Percentiles rank a stretch among this genome's conserved stretches.
Evolutionary conservation across 176 grass and related monocot species (phyloP).

Genomic region (Oryza glaberrima): DNA sequence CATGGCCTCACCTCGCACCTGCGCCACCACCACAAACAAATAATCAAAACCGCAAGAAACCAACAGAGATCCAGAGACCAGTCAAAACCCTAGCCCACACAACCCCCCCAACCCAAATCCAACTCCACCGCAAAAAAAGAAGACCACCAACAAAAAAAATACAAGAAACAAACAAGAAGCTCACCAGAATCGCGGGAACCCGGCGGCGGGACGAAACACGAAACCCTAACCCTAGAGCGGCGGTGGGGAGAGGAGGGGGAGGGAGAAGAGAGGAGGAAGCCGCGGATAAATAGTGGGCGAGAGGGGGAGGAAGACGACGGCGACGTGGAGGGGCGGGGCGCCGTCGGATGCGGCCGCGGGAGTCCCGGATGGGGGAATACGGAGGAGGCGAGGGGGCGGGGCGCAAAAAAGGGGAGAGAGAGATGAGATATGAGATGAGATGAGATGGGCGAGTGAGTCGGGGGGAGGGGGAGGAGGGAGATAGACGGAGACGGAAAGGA

Average conservation of each 20-base stretch:
- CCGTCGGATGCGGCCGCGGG: conserved; percentile 43
- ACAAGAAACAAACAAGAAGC: not conserved
- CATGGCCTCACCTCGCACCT: conserved; percentile 47
- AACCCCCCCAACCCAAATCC: conserved; percentile 29
- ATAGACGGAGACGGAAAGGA: conserved; percentile 16
- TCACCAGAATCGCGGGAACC: conserved; percentile 27
- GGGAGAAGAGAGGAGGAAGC: not conserved
- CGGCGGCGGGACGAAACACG: not conserved
- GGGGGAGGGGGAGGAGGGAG: conserved; percentile 13
- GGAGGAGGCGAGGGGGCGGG: conserved; percentile 25
- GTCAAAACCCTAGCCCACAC: conserved; percentile 56
- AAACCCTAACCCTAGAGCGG: conserved; percentile 62
- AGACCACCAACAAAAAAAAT: too few relatives aligned
- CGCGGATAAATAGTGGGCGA: conserved; percentile 58
- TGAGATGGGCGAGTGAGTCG: not conserved
- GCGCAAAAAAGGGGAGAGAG: conserved; percentile 33
- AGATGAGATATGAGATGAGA: too few relatives aligned
- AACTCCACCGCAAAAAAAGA: not conserved
- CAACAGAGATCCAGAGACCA: not conserved
- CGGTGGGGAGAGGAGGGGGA: conserved; percentile 8
- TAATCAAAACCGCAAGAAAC: not conserved
- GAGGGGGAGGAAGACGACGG: conserved; percentile 58
- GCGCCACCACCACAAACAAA: not conserved
- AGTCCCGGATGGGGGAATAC: conserved; percentile 12
- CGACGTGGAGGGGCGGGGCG: conserved; percentile 40